A percentile compares a stretch with the other conserved stretches of the same genome.
Evolutionary conservation across 1,139 yeast genomes (phyloP).

Genomic region (Diutina sp.): DNA sequence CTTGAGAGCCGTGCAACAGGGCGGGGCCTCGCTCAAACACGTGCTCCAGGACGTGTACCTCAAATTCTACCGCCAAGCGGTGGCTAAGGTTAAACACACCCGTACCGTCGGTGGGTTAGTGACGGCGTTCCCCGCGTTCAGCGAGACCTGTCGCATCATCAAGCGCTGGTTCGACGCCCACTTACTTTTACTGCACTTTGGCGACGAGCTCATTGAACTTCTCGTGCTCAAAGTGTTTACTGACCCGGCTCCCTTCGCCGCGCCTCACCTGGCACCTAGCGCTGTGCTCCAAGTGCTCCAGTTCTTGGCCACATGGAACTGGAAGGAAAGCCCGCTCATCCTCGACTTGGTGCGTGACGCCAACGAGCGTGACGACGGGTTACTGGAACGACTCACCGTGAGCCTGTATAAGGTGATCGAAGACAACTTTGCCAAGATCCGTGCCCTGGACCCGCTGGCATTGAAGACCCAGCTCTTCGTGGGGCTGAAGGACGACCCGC

Average conservation of each 20-base stretch:
- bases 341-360: slow-evolving; percentile 50
- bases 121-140: slow-evolving; percentile 60
- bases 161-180: slow-evolving; percentile 80
- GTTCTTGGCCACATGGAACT: slow-evolving; percentile 78
- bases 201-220: slow-evolving; percentile 72
- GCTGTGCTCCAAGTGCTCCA: slow-evolving; percentile 70
- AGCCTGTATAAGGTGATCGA: slow-evolving; percentile 51
- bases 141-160: slow-evolving; percentile 73
- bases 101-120: slow-evolving; percentile 62
- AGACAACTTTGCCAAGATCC: slow-evolving; percentile 48
- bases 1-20: slow-evolving; percentile 53
- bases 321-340: slow-evolving; percentile 80
- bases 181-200: slow-evolving; percentile 51
- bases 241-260: slow-evolving; percentile 70
- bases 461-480: slow-evolving; percentile 69
- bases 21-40: slow-evolving; percentile 38
- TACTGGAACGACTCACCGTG: slow-evolving; percentile 54
- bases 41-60: slow-evolving; percentile 51
- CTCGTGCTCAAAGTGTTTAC: slow-evolving; percentile 76
- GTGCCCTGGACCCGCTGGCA: slow-evolving; percentile 74
- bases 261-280: slow-evolving; percentile 66
- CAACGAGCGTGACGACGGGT: slow-evolving; percentile 19
- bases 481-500: slow-evolving; percentile 68
- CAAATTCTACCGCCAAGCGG: slow-evolving; percentile 53
- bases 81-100: slow-evolving; percentile 69